Conservation (phyloP, 2,329 filamentous ascomycete species). For the Fusarium stilboides region DNA sequence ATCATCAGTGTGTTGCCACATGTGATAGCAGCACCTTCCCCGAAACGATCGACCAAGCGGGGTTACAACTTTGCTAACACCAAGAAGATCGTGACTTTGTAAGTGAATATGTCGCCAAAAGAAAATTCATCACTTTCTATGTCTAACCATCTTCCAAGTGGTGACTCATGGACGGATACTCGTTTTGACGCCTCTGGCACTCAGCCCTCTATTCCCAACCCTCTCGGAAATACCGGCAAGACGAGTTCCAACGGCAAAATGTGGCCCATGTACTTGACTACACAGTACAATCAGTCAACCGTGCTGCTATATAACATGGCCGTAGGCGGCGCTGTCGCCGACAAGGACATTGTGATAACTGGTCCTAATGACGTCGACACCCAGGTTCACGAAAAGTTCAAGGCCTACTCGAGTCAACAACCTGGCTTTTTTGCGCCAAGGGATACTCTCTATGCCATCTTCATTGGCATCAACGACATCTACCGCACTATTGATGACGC, state of each 20-base stretch:
- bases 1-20: not conserved
- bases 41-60: not conserved
- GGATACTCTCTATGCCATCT: constrained; percentile 7
- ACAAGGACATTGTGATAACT: constrained; percentile 15
- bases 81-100: constrained; percentile 2
- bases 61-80: not conserved
- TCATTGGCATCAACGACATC: constrained; percentile 33
- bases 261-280: constrained; percentile 26
- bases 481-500: constrained; percentile 22
- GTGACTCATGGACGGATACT: constrained; percentile 29
- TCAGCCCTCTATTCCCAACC: constrained; percentile 1
- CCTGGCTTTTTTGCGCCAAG: not conserved
- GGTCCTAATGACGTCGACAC: constrained; percentile 15
- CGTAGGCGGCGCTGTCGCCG: constrained; percentile 23
- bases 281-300: constrained; percentile 6
- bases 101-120: not conserved
- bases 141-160: constrained; percentile 3
- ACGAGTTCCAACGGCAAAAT: constrained; percentile 29
- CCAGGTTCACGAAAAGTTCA: constrained; percentile 6
- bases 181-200: constrained; percentile 9
- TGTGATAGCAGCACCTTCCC: not conserved
- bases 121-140: not conserved
- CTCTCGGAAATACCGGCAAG: constrained; percentile 17
- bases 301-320: constrained; percentile 23
- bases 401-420: not conserved